Conservation (phyloP, 1,284 basidiomycete species). For the Megacollybia platyphylla region DNA sequence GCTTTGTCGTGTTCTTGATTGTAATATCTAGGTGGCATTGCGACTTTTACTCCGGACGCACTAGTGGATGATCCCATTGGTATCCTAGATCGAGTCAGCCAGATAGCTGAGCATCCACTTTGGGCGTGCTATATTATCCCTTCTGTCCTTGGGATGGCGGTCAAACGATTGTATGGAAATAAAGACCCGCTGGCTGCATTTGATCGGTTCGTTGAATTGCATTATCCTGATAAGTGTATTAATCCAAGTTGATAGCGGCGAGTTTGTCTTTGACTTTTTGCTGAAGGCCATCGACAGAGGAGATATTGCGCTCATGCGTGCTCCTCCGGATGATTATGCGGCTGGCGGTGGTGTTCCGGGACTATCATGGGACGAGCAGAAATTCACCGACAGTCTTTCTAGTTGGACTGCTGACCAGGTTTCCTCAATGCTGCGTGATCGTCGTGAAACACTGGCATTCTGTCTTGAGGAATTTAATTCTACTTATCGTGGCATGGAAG, state of each 20-base stretch:
- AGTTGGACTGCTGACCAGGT: slow-evolving; percentile 4
- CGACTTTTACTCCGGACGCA: slow-evolving; percentile 52
- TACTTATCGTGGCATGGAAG: slow-evolving; percentile 18
- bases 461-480: slow-evolving; percentile 24
- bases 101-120: slow-evolving; percentile 42
- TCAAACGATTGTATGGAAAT: slow-evolving; percentile 16
- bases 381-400: background rate
- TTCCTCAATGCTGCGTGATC: slow-evolving; percentile 10
- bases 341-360: background rate
- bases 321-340: slow-evolving; percentile 20
- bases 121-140: slow-evolving; percentile 57
- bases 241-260: slow-evolving; percentile 14
- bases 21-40: slow-evolving; percentile 40
- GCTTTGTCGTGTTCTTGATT: background rate
- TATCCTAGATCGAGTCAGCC: slow-evolving; percentile 28
- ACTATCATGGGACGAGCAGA: background rate
- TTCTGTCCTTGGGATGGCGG: slow-evolving; percentile 37
- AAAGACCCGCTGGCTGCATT: slow-evolving; percentile 22
- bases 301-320: slow-evolving; percentile 30
- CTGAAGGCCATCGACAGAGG: slow-evolving; percentile 38
- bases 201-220: slow-evolving; percentile 15
- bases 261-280: slow-evolving; percentile 26
- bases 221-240: background rate
- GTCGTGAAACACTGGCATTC: slow-evolving; percentile 24
- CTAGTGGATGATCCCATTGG: slow-evolving; percentile 35